Evolutionary conservation across 2,329 filamentous ascomycete genomes (phyloP).

Genomic region (Penicillium polonicum): DNA sequence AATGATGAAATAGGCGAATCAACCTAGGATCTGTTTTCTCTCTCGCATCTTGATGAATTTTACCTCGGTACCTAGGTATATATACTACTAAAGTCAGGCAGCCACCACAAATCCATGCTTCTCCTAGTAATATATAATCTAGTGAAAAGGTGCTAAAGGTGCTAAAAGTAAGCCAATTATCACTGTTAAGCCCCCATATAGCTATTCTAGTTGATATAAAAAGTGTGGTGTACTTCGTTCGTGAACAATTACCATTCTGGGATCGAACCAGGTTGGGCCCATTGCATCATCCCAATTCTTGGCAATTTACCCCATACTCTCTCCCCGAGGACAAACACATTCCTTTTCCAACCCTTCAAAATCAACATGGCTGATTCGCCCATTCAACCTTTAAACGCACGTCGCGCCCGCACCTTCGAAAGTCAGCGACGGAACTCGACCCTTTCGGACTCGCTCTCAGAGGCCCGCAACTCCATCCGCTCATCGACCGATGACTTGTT

Average conservation of each 20-base stretch:
- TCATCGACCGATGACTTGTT: conserved; percentile 71
- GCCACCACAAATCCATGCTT: too few species aligned
- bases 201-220: too few species aligned
- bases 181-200: too few species aligned
- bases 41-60: too few species aligned
- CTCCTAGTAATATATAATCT: too few species aligned
- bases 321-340: too few species aligned
- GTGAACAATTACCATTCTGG: background rate
- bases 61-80: too few species aligned
- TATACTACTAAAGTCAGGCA: too few species aligned
- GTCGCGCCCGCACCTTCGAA: conserved; percentile 31
- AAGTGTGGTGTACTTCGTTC: background rate
- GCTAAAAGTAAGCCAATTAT: too few species aligned
- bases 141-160: too few species aligned
- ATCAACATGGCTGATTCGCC: conserved; percentile 16
- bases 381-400: background rate
- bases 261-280: background rate
- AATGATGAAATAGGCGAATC: too few species aligned
- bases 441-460: conserved; percentile 72
- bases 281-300: conserved; percentile 3
- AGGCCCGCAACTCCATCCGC: conserved; percentile 62
- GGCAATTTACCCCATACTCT: background rate
- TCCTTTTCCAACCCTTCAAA: background rate
- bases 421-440: conserved; percentile 69
- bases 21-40: too few species aligned